Conservation (phyloP, 2,329 filamentous ascomycete species). For the Aureobasidium leucospermi region DNA sequence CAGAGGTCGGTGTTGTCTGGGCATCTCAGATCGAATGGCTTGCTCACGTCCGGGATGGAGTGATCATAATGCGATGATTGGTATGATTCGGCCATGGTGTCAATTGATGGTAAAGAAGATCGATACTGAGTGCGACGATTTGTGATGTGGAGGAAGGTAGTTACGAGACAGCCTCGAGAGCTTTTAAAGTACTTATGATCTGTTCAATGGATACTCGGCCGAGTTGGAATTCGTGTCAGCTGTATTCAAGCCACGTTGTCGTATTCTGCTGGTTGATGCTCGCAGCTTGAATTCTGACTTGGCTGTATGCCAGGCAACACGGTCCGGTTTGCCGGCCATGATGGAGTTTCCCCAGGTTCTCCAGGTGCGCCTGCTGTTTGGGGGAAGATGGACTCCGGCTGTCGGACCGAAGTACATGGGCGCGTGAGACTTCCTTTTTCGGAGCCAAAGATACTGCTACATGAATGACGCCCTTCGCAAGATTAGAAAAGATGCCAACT, state of each 20-base stretch:
- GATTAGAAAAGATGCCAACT: not conserved
- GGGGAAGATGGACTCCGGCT: not conserved
- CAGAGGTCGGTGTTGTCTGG: slow-evolving; percentile 61
- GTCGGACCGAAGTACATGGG: not conserved
- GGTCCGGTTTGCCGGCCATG: not conserved
- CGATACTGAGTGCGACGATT: not conserved
- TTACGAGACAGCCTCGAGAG: not conserved
- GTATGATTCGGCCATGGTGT: not conserved
- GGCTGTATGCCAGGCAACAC: not conserved
- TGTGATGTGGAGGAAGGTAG: not conserved
- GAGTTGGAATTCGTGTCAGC: not conserved
- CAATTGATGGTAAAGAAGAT: not conserved
- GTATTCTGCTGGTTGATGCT: not conserved
- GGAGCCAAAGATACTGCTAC: not conserved
- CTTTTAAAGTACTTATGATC: not conserved
- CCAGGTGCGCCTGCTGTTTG: not conserved
- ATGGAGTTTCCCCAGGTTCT: not conserved
- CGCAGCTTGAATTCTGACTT: not conserved
- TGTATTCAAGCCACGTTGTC: not conserved
- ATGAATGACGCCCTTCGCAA: not conserved
- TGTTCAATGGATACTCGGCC: not conserved
- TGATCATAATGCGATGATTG: slow-evolving; percentile 2
- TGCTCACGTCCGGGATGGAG: slow-evolving; percentile 1
- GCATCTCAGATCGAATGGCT: slow-evolving; percentile 46
- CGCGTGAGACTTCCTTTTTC: not conserved